Evolutionary conservation across 2,329 filamentous ascomycete genomes (phyloP).

Genomic region (Thelonectria blattea): DNA sequence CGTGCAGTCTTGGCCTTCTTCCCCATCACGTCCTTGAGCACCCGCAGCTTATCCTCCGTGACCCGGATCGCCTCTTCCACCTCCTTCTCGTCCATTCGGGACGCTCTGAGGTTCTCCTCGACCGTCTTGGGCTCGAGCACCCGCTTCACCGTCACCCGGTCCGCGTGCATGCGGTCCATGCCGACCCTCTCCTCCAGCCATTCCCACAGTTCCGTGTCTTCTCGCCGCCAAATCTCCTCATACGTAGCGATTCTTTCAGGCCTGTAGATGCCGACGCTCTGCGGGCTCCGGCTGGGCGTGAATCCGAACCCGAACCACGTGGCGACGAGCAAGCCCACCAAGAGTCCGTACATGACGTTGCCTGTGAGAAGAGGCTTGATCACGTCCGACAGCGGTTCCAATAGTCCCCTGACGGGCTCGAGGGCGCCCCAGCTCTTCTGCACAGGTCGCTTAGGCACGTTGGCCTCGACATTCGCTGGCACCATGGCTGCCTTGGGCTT

Average conservation of each 20-base stretch:
- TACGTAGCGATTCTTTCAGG: constrained; percentile 81
- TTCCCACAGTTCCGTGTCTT: constrained; percentile 89
- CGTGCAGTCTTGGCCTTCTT: constrained; percentile 45
- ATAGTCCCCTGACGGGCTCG: constrained; percentile 74
- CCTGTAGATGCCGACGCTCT: constrained; percentile 39
- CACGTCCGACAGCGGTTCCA: constrained; percentile 74
- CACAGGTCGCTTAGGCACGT: constrained; percentile 49
- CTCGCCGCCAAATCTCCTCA: constrained; percentile 88
- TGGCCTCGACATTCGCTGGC: constrained; percentile 48
- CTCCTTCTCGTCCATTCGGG: constrained; percentile 73
- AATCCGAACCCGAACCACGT: constrained; percentile 74
- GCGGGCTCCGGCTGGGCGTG: constrained; percentile 46
- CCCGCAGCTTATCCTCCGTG: constrained; percentile 82
- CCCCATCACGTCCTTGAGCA: constrained; percentile 74
- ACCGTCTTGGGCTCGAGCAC: constrained; percentile 61
- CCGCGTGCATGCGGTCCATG: constrained; percentile 62
- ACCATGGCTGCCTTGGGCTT: constrained; percentile 54
- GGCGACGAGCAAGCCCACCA: constrained; percentile 75
- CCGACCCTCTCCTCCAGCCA: constrained; percentile 90
- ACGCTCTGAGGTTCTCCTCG: constrained; percentile 64
- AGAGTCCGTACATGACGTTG: constrained; percentile 77
- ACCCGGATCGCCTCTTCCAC: constrained; percentile 81
- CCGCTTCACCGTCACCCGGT: constrained; percentile 47
- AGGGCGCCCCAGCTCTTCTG: constrained; percentile 75
- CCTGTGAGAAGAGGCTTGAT: constrained; percentile 74